Evolutionary conservation across 164 flowering plant genomes (phyloP).

Genomic region (Aristolochia contorta): DNA sequence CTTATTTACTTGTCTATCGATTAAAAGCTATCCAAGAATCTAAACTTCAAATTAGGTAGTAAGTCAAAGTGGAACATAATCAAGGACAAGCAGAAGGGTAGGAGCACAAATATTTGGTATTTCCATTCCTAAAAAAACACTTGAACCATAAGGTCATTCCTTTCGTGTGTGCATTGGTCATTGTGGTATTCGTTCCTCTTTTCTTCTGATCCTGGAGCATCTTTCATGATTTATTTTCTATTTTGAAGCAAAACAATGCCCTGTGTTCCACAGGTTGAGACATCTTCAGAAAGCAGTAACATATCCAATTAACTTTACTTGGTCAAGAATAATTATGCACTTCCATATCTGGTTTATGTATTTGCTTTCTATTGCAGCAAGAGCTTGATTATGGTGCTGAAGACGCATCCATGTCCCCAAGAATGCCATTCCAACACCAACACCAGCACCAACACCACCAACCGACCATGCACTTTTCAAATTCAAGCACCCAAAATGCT

Average conservation of each 20-base stretch:
- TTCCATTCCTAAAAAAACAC: no score
- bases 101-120: no score
- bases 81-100: no score
- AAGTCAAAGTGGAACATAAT: no score
- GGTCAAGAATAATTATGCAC: neutral
- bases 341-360: neutral
- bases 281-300: neutral
- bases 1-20: no score
- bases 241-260: neutral
- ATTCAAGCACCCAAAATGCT: slow-evolving; percentile 19
- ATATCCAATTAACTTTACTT: neutral
- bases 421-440: slow-evolving; percentile 35
- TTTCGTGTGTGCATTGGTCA: no score
- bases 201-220: neutral
- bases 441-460: slow-evolving; percentile 40
- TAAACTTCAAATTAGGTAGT: no score
- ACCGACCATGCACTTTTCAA: slow-evolving; percentile 5
- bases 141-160: no score
- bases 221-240: neutral
- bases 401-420: slow-evolving; percentile 55
- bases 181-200: neutral
- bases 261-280: neutral
- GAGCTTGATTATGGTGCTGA: slow-evolving; percentile 62
- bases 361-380: slow-evolving; percentile 33
- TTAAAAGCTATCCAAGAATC: no score